Percentiles rank a stretch among this genome's conserved stretches.
These are phyloP conservation scores for Ophiostoma australiae DNA, from an alignment of 2,329 filamentous ascomycete genomes.

Conservation along the genomic window DNA sequence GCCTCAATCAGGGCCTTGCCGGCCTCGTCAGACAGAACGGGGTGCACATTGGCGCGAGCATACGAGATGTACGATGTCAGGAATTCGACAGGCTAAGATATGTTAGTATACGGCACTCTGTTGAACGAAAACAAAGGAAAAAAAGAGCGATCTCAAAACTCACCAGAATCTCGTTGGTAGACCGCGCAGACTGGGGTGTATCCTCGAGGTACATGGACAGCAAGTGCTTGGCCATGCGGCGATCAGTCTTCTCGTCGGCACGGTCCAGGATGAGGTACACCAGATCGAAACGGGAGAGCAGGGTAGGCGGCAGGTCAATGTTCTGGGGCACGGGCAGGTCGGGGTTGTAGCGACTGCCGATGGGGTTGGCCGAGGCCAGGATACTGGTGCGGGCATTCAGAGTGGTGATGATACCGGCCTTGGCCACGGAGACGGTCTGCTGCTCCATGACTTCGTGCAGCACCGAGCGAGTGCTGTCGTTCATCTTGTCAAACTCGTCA, in stretches of 20 bases:
- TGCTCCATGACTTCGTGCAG: conserved; percentile 88
- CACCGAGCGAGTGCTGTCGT: conserved; percentile 69
- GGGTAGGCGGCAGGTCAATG: conserved; percentile 91
- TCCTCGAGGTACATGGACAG: conserved; percentile 97
- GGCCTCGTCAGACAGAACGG: conserved; percentile 71
- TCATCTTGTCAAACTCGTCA: conserved; percentile 85
- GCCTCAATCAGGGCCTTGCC: conserved; percentile 77
- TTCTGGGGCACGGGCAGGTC: conserved; percentile 95
- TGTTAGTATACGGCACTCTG: background rate
- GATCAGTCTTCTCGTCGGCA: conserved; percentile 83
- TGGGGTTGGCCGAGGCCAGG: conserved; percentile 93
- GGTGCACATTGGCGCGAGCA: conserved; percentile 79
- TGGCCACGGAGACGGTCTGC: conserved; percentile 78
- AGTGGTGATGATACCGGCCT: conserved; percentile 94
- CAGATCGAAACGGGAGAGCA: conserved; percentile 92
- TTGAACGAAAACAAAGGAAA: background rate
- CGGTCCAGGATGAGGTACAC: conserved; percentile 95
- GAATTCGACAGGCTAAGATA: conserved; percentile 71
- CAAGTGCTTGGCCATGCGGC: conserved; percentile 83
- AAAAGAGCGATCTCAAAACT: background rate
- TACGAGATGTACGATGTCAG: conserved; percentile 97
- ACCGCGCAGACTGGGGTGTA: conserved; percentile 74
- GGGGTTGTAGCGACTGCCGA: conserved; percentile 95
- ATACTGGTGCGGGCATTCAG: conserved; percentile 94
- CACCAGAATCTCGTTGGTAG: conserved; percentile 65